Percentiles rank a stretch among this genome's conserved stretches.
These are phyloP conservation scores for Cytospora mali DNA, from an alignment of 2,329 filamentous ascomycete genomes.

Conservation along the genomic window DNA sequence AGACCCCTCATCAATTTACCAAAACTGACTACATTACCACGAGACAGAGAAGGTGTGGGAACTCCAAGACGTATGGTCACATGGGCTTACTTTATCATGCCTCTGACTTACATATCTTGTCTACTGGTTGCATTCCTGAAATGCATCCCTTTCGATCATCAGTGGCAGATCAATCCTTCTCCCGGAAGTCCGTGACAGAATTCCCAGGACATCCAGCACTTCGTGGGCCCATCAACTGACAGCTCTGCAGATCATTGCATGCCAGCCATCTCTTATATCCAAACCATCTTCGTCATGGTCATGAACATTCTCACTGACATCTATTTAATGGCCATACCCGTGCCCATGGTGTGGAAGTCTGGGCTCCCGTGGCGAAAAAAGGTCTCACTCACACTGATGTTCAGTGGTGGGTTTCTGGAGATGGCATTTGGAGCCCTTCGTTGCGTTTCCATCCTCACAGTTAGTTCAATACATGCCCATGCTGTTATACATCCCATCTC, in stretches of 20 bases:
- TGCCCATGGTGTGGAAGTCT: constrained; percentile 51
- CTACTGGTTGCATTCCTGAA: constrained; percentile 49
- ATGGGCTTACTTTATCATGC: constrained; percentile 45
- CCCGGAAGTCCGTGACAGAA: constrained; percentile 47
- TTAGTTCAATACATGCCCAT: constrained; percentile 15
- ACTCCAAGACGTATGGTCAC: constrained; percentile 43
- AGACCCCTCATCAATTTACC: background rate
- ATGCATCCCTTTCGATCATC: constrained; percentile 46
- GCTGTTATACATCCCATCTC: constrained; percentile 21
- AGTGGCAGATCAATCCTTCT: constrained; percentile 54
- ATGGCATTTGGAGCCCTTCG: constrained; percentile 54
- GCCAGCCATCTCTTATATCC: constrained; percentile 49
- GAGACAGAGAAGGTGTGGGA: constrained; percentile 42
- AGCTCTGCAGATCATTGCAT: constrained; percentile 41
- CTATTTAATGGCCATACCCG: constrained; percentile 52
- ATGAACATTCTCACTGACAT: constrained; percentile 52
- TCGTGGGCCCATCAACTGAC: background rate
- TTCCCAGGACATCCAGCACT: background rate
- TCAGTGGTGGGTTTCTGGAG: constrained; percentile 53
- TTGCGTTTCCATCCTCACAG: constrained; percentile 48
- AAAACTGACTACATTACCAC: background rate
- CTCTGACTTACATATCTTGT: constrained; percentile 47
- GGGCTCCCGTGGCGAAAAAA: constrained; percentile 46
- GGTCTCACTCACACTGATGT: constrained; percentile 49
- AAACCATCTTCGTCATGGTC: constrained; percentile 49